Percentiles rank a stretch among this genome's conserved stretches.
Conservation (phyloP, 768 basidiomycete genomes). For the Mycena metata region DNA sequence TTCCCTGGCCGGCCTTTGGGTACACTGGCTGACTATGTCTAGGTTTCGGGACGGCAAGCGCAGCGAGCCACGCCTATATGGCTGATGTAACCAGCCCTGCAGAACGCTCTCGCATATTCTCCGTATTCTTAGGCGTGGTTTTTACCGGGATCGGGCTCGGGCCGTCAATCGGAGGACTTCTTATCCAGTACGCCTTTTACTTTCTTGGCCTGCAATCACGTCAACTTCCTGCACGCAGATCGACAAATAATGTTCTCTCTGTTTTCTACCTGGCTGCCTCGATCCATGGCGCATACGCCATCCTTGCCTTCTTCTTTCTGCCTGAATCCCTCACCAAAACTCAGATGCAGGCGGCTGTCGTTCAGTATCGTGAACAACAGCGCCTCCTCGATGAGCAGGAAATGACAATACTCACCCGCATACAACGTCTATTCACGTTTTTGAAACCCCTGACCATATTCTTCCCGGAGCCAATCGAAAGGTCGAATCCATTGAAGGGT, state of each 20-base stretch:
- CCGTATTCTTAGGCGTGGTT: slow-evolving; percentile 63
- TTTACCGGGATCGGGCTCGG: slow-evolving; percentile 72
- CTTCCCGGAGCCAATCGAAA: slow-evolving; percentile 46
- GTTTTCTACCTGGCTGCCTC: slow-evolving; percentile 70
- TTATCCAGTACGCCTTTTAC: slow-evolving; percentile 51
- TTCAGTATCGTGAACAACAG: slow-evolving; percentile 39
- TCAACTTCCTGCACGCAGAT: neutral
- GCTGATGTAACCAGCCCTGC: slow-evolving; percentile 60
- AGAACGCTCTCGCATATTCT: slow-evolving; percentile 59
- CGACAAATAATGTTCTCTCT: slow-evolving; percentile 54
- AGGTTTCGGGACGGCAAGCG: slow-evolving; percentile 57
- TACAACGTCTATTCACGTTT: slow-evolving; percentile 60
- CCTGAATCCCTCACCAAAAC: slow-evolving; percentile 71
- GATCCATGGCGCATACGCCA: slow-evolving; percentile 55
- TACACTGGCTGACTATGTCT: slow-evolving; percentile 37
- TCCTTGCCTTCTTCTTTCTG: slow-evolving; percentile 59
- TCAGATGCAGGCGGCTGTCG: slow-evolving; percentile 50
- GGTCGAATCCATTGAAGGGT: slow-evolving; percentile 46
- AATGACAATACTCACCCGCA: slow-evolving; percentile 48
- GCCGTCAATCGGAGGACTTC: slow-evolving; percentile 66
- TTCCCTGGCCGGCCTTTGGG: neutral
- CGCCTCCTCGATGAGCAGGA: slow-evolving; percentile 30
- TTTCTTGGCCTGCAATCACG: neutral
- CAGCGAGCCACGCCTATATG: slow-evolving; percentile 63
- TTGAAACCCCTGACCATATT: slow-evolving; percentile 70